Evolutionary conservation across 2,329 filamentous ascomycete species (phyloP).

Genomic region (Ophiocordyceps camponoti-leonardi): DNA sequence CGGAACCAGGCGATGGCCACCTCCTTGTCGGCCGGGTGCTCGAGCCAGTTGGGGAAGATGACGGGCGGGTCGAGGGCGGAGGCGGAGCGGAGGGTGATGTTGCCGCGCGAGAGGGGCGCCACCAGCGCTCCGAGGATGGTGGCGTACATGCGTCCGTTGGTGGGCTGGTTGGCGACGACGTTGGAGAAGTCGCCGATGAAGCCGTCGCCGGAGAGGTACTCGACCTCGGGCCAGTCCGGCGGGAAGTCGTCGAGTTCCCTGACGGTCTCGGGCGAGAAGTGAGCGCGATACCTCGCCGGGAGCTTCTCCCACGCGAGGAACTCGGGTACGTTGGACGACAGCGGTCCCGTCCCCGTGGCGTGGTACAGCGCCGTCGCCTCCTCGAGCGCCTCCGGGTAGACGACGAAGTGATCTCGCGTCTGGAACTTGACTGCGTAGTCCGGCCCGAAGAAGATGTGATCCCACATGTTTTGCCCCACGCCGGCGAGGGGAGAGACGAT

Average conservation of each 20-base stretch:
- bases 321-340: not conserved
- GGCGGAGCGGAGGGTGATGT: conserved; percentile 17
- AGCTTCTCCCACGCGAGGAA: conserved; percentile 1
- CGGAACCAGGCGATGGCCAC: conserved; percentile 23
- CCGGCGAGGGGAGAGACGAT: conserved; percentile 30
- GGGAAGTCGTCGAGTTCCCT: not conserved
- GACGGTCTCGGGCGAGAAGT: not conserved
- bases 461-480: conserved; percentile 41
- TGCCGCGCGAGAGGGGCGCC: conserved; percentile 19
- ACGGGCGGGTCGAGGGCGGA: conserved; percentile 17
- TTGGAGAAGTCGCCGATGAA: not conserved
- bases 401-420: not conserved
- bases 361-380: not conserved
- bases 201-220: not conserved
- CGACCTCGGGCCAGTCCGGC: not conserved
- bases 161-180: not conserved
- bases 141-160: conserved; percentile 1
- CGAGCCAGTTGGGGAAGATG: conserved; percentile 28
- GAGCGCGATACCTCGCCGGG: not conserved
- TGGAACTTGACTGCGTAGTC: not conserved
- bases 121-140: conserved; percentile 11
- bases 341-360: not conserved
- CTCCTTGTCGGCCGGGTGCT: conserved; percentile 21
- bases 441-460: conserved; percentile 17
- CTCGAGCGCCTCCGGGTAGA: not conserved